These are phyloP conservation scores for Orbilia brochopaga DNA, from an alignment of 2,329 filamentous ascomycete species.

Conservation along the genomic window DNA sequence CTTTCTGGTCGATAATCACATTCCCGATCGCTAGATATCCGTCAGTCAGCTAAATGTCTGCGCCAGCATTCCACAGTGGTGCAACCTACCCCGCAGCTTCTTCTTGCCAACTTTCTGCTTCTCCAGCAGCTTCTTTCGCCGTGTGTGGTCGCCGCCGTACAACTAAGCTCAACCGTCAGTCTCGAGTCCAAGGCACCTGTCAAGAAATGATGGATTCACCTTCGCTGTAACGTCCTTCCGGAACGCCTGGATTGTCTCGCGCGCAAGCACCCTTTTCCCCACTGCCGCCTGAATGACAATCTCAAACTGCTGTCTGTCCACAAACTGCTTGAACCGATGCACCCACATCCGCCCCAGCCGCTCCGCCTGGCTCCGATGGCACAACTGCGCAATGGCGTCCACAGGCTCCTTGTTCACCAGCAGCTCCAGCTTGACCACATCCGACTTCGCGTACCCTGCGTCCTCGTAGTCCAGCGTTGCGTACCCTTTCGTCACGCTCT, in stretches of 20 bases:
- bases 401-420: slow-evolving; percentile 93
- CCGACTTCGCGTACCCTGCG: slow-evolving; percentile 79
- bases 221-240: slow-evolving; percentile 85
- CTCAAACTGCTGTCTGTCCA: slow-evolving; percentile 96
- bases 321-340: slow-evolving; percentile 93
- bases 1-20: slow-evolving; percentile 93
- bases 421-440: slow-evolving; percentile 86
- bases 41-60: neutral
- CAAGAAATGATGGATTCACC: too few species aligned
- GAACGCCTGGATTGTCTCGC: slow-evolving; percentile 95
- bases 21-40: slow-evolving; percentile 68
- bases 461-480: slow-evolving; percentile 97
- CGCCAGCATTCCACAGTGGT: neutral
- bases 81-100: slow-evolving; percentile 68
- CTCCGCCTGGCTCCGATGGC: slow-evolving; percentile 81
- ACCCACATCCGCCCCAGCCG: slow-evolving; percentile 87
- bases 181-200: neutral
- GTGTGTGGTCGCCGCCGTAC: slow-evolving; percentile 84
- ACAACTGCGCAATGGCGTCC: slow-evolving; percentile 88
- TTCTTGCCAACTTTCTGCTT: slow-evolving; percentile 97
- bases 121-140: slow-evolving; percentile 85
- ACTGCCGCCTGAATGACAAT: slow-evolving; percentile 91
- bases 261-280: slow-evolving; percentile 80
- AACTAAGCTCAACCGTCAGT: slow-evolving; percentile 59
- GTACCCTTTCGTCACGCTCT: slow-evolving; percentile 91